These are phyloP conservation scores for Suillus fuscotomentosus DNA, from an alignment of 768 basidiomycete species.

Conservation along the genomic window DNA sequence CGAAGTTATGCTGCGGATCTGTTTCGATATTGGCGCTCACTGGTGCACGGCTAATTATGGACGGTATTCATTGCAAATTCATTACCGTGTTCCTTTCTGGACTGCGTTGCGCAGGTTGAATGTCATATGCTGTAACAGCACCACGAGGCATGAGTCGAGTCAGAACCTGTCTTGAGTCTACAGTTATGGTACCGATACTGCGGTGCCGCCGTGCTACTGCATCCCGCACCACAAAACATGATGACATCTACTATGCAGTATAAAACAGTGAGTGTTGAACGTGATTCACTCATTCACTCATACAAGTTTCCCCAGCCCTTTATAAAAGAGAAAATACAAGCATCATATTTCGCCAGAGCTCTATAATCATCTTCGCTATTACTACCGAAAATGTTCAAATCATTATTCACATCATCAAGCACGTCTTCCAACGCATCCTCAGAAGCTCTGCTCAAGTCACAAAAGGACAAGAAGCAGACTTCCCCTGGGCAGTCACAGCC, in stretches of 20 bases:
- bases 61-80: neutral
- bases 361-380: neutral
- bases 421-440: neutral
- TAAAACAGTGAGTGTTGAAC: neutral
- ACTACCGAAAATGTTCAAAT: neutral
- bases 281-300: neutral
- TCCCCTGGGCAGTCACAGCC: neutral
- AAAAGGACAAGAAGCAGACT: neutral
- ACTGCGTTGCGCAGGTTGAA: neutral
- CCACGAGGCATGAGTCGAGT: neutral
- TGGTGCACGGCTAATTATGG: neutral
- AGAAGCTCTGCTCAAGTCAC: slow-evolving; percentile 1
- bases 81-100: neutral
- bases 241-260: neutral
- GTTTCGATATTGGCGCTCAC: neutral
- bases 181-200: neutral
- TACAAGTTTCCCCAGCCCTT: neutral
- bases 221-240: neutral
- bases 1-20: neutral
- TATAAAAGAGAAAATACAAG: neutral
- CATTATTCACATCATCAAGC: neutral
- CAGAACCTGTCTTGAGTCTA: neutral
- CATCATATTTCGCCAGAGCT: neutral
- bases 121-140: neutral
- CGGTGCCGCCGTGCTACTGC: neutral